Evolutionary conservation across 75 land plant species (phyloP), one percentile per base, ranked within the genome.

Genomic region (Selaginella moellendorffii): DNA sequence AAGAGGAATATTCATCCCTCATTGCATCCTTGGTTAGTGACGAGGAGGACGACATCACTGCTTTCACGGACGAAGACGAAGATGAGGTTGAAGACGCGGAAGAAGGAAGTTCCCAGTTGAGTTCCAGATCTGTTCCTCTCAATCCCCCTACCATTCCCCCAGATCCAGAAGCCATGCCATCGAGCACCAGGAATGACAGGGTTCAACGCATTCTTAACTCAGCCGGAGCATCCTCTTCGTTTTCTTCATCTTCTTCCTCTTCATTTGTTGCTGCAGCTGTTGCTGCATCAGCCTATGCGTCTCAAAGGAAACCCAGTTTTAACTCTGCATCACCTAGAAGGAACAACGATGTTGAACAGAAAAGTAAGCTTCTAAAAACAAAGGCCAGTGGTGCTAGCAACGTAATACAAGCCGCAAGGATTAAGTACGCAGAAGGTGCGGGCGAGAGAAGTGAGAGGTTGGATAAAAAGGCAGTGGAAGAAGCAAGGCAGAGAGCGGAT

Each of bases 381-480:
- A n/a, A n/a, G n/a, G n/a, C n/a, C n/a, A n/a, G n/a, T n/a, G n/a
- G n/a, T n/a, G 14, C 46, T 36, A 54, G 63, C 2, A 78, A 76
- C 72, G 14, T 71, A 18, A 52, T 66, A 25, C 80, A 78, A 56
- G 77, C 68, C 54, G 71, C 59, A 27, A 69, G 71, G 5, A 75
- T 63, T 65, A 64, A 73, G 69, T 62, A 63, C 59, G 77, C 29
- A 2, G 73, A 72, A 67, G 51, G 72, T 54, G 62, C 28, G 10
- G 74, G 60, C 18, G 83, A 83, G 51, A 69, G 69, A 54, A 80
- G 71, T 46, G 61, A 18, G 58, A 74, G 78, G 29, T 1, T 52
- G 30, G 76, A 69, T 23, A 83, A 76, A 26, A 69, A 63, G 36
- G 67, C 27, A 54, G 61, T 64, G 14, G 63, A 74, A 61, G 84